Evolutionary conservation across 139 green algal species (phyloP), one percentile per base, ranked within the genome.

Genomic region (Chlorella sp.): DNA sequence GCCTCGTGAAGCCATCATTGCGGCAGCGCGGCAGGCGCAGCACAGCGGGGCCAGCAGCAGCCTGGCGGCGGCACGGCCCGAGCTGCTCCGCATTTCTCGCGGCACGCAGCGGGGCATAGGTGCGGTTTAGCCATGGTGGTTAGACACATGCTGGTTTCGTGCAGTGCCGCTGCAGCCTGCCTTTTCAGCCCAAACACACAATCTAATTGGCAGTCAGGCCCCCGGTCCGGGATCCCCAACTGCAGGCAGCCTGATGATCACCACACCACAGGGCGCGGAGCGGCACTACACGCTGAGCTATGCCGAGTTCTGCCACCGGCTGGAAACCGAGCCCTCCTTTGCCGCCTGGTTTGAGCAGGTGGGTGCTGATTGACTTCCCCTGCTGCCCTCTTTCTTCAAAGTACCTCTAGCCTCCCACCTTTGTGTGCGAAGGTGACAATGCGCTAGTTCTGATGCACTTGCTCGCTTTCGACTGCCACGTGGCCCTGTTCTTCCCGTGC

Each of bases 221-320:
- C n/a, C n/a, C n/a, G n/a, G n/a, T n/a, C n/a, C n/a, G n/a, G n/a
- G n/a, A n/a, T n/a, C n/a, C n/a, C n/a, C 44, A 51, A 16, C 44
- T 23, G 39, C 74, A 81, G 93, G 93, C 36, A 88, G 75, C 70
- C 79, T 90, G 34, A 96, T 96, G 93, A 88, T 94, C 68, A 85
- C 74, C 72, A 95, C 93, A 2, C 86, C 87, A 3, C 78, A 91
- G 41, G 92, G 92, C 69, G 81, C 87, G 12, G 51, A 85, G 30
- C 44, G 87, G 23, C 92, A 95, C 85, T 96, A 95, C 87, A 96
- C 93, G 6, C 51, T 87, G 55, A 83, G 56, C 68, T 96, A 95
- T 83, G 73, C 72, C 55, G 81, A 89, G 20, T 93, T 94, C 71
- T 74, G 83, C 44, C n/a, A 30, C 25, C 89, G 79, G 34, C 62